A percentile compares a stretch with the other conserved stretches of the same genome.
phyloP scores from a whole-genome alignment of 2,329 filamentous ascomycete species.

The Neodidymelliopsis sp. region DNA sequence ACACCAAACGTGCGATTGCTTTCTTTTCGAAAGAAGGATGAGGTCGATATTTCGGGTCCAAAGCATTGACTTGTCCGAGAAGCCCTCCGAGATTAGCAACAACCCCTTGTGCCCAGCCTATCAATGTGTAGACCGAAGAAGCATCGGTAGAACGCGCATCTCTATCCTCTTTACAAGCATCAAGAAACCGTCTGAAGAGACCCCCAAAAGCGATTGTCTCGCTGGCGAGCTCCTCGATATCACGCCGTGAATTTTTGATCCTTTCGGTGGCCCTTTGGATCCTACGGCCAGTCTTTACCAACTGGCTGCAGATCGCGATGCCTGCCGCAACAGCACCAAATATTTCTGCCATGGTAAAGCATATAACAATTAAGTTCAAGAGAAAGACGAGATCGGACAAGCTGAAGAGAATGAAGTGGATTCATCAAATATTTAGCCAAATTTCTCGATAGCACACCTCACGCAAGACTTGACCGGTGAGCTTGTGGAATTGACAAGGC shows the following conservation, averaged over 20 bases:
- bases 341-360: neutral
- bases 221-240: neutral
- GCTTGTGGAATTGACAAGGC: neutral
- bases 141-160: neutral
- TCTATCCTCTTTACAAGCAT: neutral
- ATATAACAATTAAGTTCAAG: too few species aligned
- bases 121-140: neutral
- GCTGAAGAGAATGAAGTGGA: too few species aligned
- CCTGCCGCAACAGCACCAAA: neutral
- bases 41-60: neutral
- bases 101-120: neutral
- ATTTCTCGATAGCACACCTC: too few species aligned
- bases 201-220: neutral
- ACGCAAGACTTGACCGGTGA: constrained; percentile 6
- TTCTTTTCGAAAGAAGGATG: neutral
- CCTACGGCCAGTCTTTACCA: neutral
- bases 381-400: too few species aligned
- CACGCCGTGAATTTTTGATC: neutral
- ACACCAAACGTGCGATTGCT: neutral
- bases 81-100: neutral
- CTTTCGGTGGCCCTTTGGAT: neutral
- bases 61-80: neutral
- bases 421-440: too few species aligned
- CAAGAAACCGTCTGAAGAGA: neutral
- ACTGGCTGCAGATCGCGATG: neutral